These are phyloP conservation scores for Cyclospora cayetanensis DNA, from an alignment of 169 alveolate genomes.

Conservation along the genomic window DNA sequence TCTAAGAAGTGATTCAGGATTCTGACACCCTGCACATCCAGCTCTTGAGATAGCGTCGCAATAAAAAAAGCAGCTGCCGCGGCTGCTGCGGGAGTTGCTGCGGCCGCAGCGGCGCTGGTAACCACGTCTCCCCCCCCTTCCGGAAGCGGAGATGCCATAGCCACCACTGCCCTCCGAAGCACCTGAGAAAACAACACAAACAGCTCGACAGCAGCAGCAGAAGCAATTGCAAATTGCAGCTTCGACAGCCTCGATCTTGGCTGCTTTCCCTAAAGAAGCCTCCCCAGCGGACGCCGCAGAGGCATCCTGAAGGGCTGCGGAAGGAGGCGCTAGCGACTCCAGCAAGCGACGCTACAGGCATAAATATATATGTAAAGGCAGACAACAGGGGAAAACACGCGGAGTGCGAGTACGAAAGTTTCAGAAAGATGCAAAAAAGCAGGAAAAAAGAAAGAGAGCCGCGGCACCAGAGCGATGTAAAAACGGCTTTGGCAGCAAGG, in stretches of 20 bases:
- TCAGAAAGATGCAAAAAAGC: no score
- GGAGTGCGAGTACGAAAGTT: no score
- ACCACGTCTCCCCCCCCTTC: neutral
- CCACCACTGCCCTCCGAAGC: neutral
- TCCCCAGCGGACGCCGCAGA: neutral
- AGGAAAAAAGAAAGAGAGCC: no score
- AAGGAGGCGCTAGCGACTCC: no score
- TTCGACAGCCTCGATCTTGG: no score
- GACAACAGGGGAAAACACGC: no score
- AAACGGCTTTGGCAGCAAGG: no score
- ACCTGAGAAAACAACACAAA: neutral
- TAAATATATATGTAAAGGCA: no score
- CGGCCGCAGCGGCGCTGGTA: neutral
- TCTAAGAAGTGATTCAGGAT: slow-evolving; percentile 43
- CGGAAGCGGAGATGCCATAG: neutral
- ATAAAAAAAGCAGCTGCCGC: slow-evolving; percentile 12
- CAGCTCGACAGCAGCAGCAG: neutral
- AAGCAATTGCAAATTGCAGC: neutral
- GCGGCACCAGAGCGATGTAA: no score
- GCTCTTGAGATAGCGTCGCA: slow-evolving; percentile 22
- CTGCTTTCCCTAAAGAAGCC: no score
- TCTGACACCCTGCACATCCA: slow-evolving; percentile 34
- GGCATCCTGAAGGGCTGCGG: neutral
- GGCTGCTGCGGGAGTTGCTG: slow-evolving; percentile 11
- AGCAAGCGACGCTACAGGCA: no score